phyloP scores from a whole-genome alignment of 2,329 filamentous ascomycete species.

The Teratosphaeria gauchensis region DNA sequence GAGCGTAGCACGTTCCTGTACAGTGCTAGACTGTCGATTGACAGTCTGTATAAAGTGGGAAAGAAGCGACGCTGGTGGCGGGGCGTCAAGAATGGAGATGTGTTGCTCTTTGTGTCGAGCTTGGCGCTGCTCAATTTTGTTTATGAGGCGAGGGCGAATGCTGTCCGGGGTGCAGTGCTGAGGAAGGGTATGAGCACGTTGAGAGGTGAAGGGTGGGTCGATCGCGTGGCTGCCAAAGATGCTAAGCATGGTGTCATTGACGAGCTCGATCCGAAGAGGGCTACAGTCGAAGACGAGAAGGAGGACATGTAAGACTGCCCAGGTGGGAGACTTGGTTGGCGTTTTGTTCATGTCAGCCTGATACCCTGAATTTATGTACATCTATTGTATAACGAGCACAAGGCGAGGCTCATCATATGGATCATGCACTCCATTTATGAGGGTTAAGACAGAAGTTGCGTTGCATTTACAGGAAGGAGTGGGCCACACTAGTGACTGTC shows the following conservation, averaged over 20 bases:
- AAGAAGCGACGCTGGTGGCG: slow-evolving; percentile 83
- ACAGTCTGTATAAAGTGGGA: slow-evolving; percentile 87
- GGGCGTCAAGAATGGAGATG: slow-evolving; percentile 71
- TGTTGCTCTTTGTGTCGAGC: slow-evolving; percentile 71
- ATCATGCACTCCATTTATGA: too few relatives aligned
- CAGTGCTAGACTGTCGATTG: slow-evolving; percentile 65
- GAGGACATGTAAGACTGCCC: slow-evolving; percentile 6
- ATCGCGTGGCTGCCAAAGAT: slow-evolving; percentile 26
- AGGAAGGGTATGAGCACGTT: slow-evolving; percentile 66
- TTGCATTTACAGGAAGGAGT: too few relatives aligned
- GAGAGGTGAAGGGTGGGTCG: slow-evolving; percentile 64
- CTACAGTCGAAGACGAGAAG: slow-evolving; percentile 12
- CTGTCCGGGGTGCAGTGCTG: slow-evolving; percentile 56
- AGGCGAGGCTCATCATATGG: too few relatives aligned
- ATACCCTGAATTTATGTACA: too few relatives aligned
- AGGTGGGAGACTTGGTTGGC: too few relatives aligned
- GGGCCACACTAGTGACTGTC: too few relatives aligned
- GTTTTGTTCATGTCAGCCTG: too few relatives aligned
- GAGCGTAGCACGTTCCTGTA: slow-evolving; percentile 68
- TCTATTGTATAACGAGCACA: too few relatives aligned
- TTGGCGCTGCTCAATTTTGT: slow-evolving; percentile 69
- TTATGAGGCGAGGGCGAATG: slow-evolving; percentile 61
- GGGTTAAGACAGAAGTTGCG: too few relatives aligned
- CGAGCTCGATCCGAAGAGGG: background rate
- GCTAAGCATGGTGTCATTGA: slow-evolving; percentile 1